Evolutionary conservation across 768 basidiomycete genomes (phyloP), one percentile per base, ranked within the genome.

Genomic region (Neoboletus brunneissimus): DNA sequence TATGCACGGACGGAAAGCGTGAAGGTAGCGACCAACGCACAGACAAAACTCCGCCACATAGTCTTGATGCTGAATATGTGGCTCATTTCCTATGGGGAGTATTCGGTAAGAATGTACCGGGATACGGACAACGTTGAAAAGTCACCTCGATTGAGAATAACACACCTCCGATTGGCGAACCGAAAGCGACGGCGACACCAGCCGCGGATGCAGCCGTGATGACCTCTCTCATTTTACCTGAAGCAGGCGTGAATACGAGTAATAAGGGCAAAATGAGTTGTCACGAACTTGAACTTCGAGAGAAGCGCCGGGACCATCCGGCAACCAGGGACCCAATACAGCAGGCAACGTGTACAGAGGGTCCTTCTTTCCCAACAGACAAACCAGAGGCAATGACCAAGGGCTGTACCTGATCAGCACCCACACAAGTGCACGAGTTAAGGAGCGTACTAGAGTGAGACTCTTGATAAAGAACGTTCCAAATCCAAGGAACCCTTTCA

Each of bases 1-100:
- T 46, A 10, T 51, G 44, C 22, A 81, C 94, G 64, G 57, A 97
- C 96, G 32, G 96, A 90, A 32, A 99, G 77, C 0, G 96, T 96
- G 64, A 98, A 91, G 0, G 96, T 98, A 15, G 97, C 97, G 46
- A 98, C 89, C 46, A 99, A 79, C 34, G 97, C 97, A 71, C 97
- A 98, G 68, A 98, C 88, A 72, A 98, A 97, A 67, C 92, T 95
- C 66, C 88, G 80, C 96, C 96, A 98, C 94, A 98, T 97, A 5
- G 96, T 98, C 72, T 93, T 89, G 74, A 95, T 95, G 55, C 90
- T 96, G 72, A 98, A 98, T 38, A 85, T 88, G 70, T 94, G 90
- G 72, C 92, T 96, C 97, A 99, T 99, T 84, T 99, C 97, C 92
- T 95, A 65, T 22, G 13, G 27, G n/a, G 29, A 22, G 37, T 9